Base-by-base conservation (phyloP, 1,284 basidiomycete species). In the Pseudozyma thailandica region DNA sequence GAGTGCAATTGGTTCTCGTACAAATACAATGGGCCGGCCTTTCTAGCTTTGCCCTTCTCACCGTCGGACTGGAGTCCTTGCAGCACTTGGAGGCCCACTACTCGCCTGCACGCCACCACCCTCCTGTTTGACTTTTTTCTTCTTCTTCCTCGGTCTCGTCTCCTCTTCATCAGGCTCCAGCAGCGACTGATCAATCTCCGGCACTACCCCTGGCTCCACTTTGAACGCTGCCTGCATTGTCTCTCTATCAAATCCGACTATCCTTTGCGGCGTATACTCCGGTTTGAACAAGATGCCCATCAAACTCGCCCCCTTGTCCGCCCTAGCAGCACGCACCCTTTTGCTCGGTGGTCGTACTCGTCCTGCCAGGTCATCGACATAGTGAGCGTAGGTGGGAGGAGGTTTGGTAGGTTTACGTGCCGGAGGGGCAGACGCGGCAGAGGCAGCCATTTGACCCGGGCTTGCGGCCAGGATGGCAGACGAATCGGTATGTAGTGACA, bases 141-240 rank as follows among this genome's bases (percentile, higher is more conserved):
- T 73, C 41, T 71, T 69, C 54, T 69, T 71, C 30, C 51, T 64
- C 6, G 58, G 65, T 35, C 49, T 52, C 1, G 65, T 45, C 26
- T 68, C 61, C 46, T 72, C 63, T 12, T 75, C 72, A 41, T 75
- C 72, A 18, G 72, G 72, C 18, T 75, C 72, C 26, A 75, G 46
- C 26, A 69, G 35, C 2, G 51, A 50, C 23, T 59, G 64, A 30
- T 75, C 72, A 38, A 75, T 75, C 64, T 61, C 64, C 1, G 60
- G 47, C 10, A 75, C 72, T 12, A 41, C 25, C 1, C 72, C 72
- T 6, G 54, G 58, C 33, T 72, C 42, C 0, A 75, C 61, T 2
- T 39, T 61, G 45, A 75, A 75, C 5, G 72, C 64, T 12, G 69
- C 43, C 18, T 52, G 46, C 56, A 75, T 57, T 1, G 64, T 56